phyloP scores from a whole-genome alignment of 1,139 yeast species.

The Ogataea hybrid region DNA sequence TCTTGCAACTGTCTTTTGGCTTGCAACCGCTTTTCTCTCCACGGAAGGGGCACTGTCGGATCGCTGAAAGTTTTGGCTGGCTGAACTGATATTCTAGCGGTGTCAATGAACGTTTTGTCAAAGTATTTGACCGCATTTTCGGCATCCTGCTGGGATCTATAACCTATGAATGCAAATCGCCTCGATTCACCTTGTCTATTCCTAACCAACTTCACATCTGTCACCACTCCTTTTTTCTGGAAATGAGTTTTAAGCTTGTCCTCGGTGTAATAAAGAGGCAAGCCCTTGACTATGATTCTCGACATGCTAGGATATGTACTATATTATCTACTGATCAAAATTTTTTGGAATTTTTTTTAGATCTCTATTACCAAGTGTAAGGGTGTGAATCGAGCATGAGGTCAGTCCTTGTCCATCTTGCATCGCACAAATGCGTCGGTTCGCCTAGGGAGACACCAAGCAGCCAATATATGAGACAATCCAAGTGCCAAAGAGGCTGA shows the following conservation, averaged over 20 bases:
- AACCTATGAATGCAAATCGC: constrained; percentile 92
- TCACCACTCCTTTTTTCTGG: constrained; percentile 58
- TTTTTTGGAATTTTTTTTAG: constrained; percentile 5
- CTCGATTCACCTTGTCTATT: constrained; percentile 84
- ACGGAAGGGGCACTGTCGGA: constrained; percentile 73
- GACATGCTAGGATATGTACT: constrained; percentile 51
- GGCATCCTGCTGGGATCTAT: constrained; percentile 69
- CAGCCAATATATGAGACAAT: too few species aligned
- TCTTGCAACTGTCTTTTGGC: constrained; percentile 52
- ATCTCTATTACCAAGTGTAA: constrained; percentile 1
- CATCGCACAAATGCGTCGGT: too few species aligned
- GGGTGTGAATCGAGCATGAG: constrained; percentile 1
- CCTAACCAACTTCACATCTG: constrained; percentile 85
- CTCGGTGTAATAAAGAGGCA: constrained; percentile 80
- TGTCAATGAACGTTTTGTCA: constrained; percentile 77
- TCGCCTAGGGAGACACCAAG: too few species aligned
- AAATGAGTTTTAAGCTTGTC: constrained; percentile 72
- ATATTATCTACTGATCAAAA: constrained; percentile 1
- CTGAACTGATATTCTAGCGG: constrained; percentile 74
- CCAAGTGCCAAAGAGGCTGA: too few species aligned
- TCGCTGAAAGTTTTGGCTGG: constrained; percentile 85
- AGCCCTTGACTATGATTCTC: constrained; percentile 91
- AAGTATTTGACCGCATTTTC: constrained; percentile 73
- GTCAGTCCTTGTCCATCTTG: not conserved
- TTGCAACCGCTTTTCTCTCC: constrained; percentile 60